phyloP scores from a whole-genome alignment of 2,329 filamentous ascomycete genomes.

The Talaromyces sp. region DNA sequence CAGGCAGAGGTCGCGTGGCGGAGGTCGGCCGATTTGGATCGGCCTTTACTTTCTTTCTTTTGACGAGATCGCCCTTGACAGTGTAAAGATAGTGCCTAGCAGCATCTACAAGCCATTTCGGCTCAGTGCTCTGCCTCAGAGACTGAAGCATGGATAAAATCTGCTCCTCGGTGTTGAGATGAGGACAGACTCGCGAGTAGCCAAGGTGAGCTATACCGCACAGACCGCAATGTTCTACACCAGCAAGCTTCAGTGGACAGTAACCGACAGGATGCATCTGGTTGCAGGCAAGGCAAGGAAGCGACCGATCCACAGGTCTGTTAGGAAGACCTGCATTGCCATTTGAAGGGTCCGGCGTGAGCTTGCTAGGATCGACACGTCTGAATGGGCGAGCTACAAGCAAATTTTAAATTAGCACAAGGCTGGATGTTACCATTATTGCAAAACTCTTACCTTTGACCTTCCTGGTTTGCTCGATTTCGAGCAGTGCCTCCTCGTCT shows the following conservation, averaged over 20 bases:
- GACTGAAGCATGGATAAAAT: conserved; percentile 63
- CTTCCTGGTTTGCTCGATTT: conserved; percentile 27
- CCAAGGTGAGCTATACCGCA: conserved; percentile 64
- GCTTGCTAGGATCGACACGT: conserved; percentile 30
- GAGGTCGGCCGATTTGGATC: background rate
- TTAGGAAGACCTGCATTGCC: background rate
- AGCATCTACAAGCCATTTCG: conserved; percentile 50
- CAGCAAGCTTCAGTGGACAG: conserved; percentile 59
- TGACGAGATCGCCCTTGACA: conserved; percentile 55
- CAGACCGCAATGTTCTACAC: conserved; percentile 60
- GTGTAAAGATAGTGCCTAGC: conserved; percentile 58
- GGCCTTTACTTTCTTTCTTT: conserved; percentile 43
- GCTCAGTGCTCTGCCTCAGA: conserved; percentile 58
- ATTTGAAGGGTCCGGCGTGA: background rate
- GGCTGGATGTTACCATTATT: background rate
- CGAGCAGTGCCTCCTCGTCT: conserved; percentile 22
- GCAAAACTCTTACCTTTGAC: conserved; percentile 22
- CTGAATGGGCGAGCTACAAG: conserved; percentile 37
- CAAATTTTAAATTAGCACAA: conserved; percentile 14
- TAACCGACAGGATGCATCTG: conserved; percentile 54
- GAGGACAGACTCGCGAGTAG: conserved; percentile 55
- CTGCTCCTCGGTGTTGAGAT: conserved; percentile 61
- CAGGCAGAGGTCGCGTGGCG: background rate
- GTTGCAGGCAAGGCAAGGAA: conserved; percentile 53
- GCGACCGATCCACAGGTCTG: background rate